phyloP scores from a whole-genome alignment of 495 filamentous ascomycete genomes.

The Elasticomyces elasticus region DNA sequence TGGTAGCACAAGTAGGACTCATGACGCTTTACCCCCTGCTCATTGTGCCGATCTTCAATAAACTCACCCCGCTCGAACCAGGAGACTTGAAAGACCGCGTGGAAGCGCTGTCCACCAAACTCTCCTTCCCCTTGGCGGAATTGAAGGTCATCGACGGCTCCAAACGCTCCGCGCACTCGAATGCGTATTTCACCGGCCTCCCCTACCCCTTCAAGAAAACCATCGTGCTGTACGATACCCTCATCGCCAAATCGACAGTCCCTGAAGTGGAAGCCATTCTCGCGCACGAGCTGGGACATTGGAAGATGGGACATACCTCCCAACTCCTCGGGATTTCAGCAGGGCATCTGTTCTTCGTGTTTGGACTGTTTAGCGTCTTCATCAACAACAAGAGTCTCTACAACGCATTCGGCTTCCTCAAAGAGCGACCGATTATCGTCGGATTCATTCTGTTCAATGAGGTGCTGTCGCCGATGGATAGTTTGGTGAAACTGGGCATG shows the following conservation, averaged over 20 bases:
- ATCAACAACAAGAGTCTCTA: slow-evolving; percentile 91
- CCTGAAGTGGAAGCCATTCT: slow-evolving; percentile 92
- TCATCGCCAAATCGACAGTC: slow-evolving; percentile 86
- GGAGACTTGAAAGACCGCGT: slow-evolving; percentile 80
- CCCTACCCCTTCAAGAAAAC: slow-evolving; percentile 99
- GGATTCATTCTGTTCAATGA: slow-evolving; percentile 96
- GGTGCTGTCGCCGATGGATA: slow-evolving; percentile 81
- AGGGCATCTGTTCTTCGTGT: slow-evolving; percentile 91
- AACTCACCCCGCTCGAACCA: slow-evolving; percentile 82
- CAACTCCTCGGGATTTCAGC: slow-evolving; percentile 72
- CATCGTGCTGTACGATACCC: slow-evolving; percentile 96
- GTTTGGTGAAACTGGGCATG: slow-evolving; percentile 84
- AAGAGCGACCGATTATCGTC: slow-evolving; percentile 81
- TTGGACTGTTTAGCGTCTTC: slow-evolving; percentile 91
- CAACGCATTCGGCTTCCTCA: slow-evolving; percentile 78
- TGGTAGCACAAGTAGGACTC: slow-evolving; percentile 79
- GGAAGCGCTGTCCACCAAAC: slow-evolving; percentile 68
- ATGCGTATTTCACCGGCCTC: slow-evolving; percentile 95
- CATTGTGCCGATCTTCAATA: slow-evolving; percentile 96
- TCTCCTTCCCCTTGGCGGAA: slow-evolving; percentile 84
- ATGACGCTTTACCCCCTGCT: slow-evolving; percentile 93
- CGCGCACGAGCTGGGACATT: slow-evolving; percentile 92
- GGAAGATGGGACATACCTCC: slow-evolving; percentile 90
- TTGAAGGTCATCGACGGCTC: slow-evolving; percentile 95
- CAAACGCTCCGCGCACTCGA: slow-evolving; percentile 93